Evolutionary conservation across 768 basidiomycete genomes (phyloP).

Genomic region (Lactifluus piperatus): DNA sequence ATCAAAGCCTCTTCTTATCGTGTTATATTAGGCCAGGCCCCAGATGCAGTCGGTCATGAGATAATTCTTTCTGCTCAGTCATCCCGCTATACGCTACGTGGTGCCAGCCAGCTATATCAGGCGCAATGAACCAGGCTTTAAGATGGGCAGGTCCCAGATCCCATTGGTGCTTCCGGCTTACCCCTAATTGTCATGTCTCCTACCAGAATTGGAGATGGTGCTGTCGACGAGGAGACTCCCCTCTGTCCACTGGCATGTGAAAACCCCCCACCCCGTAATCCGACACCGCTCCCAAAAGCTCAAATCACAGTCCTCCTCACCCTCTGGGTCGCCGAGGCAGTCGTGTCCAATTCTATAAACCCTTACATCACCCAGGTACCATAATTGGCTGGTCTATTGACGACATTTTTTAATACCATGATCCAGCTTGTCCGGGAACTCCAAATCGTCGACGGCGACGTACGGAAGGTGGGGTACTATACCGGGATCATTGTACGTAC

Average conservation of each 20-base stretch:
- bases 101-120: too few species aligned
- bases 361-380: constrained; percentile 43
- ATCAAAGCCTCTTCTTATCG: too few species aligned
- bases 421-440: constrained; percentile 36
- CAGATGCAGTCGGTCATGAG: too few species aligned
- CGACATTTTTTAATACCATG: too few species aligned
- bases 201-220: neutral
- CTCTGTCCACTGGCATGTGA: neutral
- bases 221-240: too few species aligned
- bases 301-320: constrained; percentile 39
- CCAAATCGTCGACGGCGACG: constrained; percentile 37
- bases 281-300: constrained; percentile 36
- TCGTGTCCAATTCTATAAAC: constrained; percentile 38
- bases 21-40: too few species aligned
- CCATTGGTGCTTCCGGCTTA: neutral
- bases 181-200: neutral
- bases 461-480: too few species aligned
- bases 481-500: too few species aligned
- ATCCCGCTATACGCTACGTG: too few species aligned
- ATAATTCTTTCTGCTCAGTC: too few species aligned
- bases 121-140: too few species aligned
- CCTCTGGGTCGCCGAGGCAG: constrained; percentile 39
- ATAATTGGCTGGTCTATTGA: neutral
- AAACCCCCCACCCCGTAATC: neutral
- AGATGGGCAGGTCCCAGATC: too few species aligned